phyloP scores from a whole-genome alignment of 306 rosid species.

The Lathyrus oleraceus region DNA sequence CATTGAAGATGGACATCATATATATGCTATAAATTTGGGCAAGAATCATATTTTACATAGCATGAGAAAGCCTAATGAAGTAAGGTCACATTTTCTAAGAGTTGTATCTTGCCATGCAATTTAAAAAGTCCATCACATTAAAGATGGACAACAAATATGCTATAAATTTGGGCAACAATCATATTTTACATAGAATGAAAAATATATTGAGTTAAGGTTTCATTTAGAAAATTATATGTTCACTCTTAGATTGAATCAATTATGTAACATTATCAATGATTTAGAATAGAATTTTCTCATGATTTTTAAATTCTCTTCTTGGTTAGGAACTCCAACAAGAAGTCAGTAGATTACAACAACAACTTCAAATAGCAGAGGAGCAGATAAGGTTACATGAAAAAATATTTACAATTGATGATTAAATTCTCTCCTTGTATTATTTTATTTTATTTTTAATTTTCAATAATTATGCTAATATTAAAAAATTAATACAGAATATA shows the following conservation, averaged over 20 bases:
- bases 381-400: constrained; percentile 61
- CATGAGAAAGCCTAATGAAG: too few species aligned
- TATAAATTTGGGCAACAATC: too few species aligned
- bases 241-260: background rate
- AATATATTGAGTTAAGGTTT: too few species aligned
- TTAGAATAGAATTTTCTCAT: background rate
- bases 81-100: too few species aligned
- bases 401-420: background rate
- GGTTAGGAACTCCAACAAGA: constrained; percentile 76
- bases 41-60: too few species aligned
- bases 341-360: constrained; percentile 64
- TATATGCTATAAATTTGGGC: too few species aligned
- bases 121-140: too few species aligned
- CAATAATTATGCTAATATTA: constrained; percentile 1
- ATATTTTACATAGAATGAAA: too few species aligned
- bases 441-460: background rate
- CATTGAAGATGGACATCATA: too few species aligned
- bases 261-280: background rate
- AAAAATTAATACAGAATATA: constrained; percentile 44
- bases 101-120: too few species aligned
- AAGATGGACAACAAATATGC: too few species aligned
- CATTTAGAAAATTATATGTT: background rate
- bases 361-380: constrained; percentile 76
- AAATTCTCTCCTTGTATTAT: too few species aligned
- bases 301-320: background rate